These are phyloP conservation scores for Pyrenophora tritici-repentis DNA, from an alignment of 2,329 filamentous ascomycete genomes.

Conservation along the genomic window DNA sequence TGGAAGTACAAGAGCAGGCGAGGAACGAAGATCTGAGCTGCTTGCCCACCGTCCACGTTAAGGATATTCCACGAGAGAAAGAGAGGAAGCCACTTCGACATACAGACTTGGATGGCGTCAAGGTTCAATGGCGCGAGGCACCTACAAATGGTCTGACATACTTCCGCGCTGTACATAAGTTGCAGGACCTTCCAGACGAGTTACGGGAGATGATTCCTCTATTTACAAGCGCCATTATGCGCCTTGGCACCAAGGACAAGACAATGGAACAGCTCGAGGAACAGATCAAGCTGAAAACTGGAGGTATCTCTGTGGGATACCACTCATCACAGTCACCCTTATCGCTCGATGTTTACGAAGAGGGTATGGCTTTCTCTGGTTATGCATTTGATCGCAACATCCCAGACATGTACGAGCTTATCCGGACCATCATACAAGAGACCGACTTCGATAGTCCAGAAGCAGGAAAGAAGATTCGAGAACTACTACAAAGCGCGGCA, in stretches of 20 bases:
- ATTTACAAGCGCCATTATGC: constrained; percentile 91
- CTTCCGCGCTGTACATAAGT: constrained; percentile 83
- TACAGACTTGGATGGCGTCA: constrained; percentile 63
- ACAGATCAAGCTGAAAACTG: constrained; percentile 93
- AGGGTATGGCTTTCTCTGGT: constrained; percentile 83
- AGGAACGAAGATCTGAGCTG: constrained; percentile 85
- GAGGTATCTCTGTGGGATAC: constrained; percentile 83
- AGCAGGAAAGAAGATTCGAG: constrained; percentile 79
- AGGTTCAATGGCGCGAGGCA: constrained; percentile 87
- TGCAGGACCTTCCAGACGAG: constrained; percentile 81
- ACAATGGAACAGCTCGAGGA: constrained; percentile 96
- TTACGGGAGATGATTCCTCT: constrained; percentile 83
- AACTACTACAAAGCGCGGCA: constrained; percentile 83
- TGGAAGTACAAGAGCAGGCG: constrained; percentile 82
- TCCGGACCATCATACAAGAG: constrained; percentile 79
- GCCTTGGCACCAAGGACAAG: constrained; percentile 84
- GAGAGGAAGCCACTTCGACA: constrained; percentile 71
- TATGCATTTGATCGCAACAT: constrained; percentile 90
- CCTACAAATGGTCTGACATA: constrained; percentile 96
- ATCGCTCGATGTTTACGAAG: constrained; percentile 71
- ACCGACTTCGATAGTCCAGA: constrained; percentile 87
- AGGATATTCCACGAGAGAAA: constrained; percentile 82
- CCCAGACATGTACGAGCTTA: constrained; percentile 84
- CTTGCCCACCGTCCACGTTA: constrained; percentile 83
- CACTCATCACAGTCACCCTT: constrained; percentile 79